A percentile compares a stretch with the other conserved stretches of the same genome.
Conservation (phyloP, 148 eudicot species). For the Limonium bicolor region DNA sequence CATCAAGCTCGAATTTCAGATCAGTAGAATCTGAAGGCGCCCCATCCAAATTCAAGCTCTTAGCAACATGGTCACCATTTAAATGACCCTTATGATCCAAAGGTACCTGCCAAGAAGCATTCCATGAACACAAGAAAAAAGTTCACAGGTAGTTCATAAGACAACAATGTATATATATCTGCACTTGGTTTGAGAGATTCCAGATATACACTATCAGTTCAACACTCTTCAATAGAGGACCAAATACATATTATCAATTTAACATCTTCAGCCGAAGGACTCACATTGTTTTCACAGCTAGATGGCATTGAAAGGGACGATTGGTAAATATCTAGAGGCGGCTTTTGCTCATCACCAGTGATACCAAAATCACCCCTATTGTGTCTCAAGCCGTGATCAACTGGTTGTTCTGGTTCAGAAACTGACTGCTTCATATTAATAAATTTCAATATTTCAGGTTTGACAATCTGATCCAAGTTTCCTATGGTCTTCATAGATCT, state of each 20-base stretch:
- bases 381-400: not conserved
- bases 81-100: no score
- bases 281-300: slow-evolving; percentile 1
- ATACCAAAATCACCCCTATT: no score
- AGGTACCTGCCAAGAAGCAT: no score
- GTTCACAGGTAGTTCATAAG: no score
- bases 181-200: not conserved
- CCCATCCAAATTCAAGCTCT: slow-evolving; percentile 1
- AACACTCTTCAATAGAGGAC: slow-evolving; percentile 1
- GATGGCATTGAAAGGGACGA: slow-evolving; percentile 1
- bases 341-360: no score
- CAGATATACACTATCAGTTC: not conserved
- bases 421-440: not conserved
- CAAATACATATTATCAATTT: not conserved
- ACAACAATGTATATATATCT: no score
- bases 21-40: slow-evolving; percentile 3
- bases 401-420: slow-evolving; percentile 1
- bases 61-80: slow-evolving; percentile 2
- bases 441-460: slow-evolving; percentile 1
- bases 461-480: slow-evolving; percentile 8
- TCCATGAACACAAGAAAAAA: no score
- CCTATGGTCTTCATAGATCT: no score
- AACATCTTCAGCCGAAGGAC: not conserved
- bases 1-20: not conserved
- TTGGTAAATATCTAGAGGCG: not conserved